Percentiles rank a stretch among this genome's conserved stretches.
phyloP scores from a whole-genome alignment of 2,329 filamentous ascomycete species.

The Simplicillium aogashimaense region DNA sequence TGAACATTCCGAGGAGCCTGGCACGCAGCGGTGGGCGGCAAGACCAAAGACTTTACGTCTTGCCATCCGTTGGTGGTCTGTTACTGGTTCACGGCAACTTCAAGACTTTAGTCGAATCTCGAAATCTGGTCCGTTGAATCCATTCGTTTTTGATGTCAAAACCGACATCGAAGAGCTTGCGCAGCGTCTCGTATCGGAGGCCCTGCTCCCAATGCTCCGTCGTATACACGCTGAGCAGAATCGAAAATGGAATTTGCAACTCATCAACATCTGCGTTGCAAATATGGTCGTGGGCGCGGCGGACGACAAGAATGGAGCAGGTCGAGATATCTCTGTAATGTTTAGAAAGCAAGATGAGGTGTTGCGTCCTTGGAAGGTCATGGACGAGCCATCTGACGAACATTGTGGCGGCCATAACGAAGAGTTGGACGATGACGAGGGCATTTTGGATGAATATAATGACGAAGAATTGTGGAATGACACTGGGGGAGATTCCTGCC shows the following conservation, averaged over 20 bases:
- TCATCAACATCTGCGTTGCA: conserved; percentile 79
- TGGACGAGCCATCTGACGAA: conserved; percentile 19
- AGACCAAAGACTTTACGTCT: conserved; percentile 74
- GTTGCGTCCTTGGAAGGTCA: conserved; percentile 55
- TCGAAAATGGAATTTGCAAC: conserved; percentile 64
- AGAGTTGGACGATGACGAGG: conserved; percentile 17
- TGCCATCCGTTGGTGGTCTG: conserved; percentile 55
- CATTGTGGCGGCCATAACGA: conserved; percentile 6
- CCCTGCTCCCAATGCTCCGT: conserved; percentile 62
- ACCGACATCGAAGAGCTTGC: conserved; percentile 50
- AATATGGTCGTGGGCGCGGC: conserved; percentile 62
- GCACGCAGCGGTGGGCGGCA: conserved; percentile 56
- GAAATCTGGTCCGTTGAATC: conserved; percentile 63
- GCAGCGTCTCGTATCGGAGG: conserved; percentile 59
- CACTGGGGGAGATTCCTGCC: conserved; percentile 24
- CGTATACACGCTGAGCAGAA: conserved; percentile 59
- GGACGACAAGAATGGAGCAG: conserved; percentile 41
- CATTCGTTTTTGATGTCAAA: conserved; percentile 58
- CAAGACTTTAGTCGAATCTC: conserved; percentile 63
- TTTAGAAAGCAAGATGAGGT: conserved; percentile 65
- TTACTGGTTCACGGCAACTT: conserved; percentile 29
- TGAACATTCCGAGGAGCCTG: conserved; percentile 18
- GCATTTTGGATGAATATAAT: conserved; percentile 5
- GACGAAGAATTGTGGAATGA: conserved; percentile 16
- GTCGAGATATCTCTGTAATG: conserved; percentile 74